phyloP scores from a whole-genome alignment of 2,329 filamentous ascomycete species.

The Kalaharituber pfeilii region DNA sequence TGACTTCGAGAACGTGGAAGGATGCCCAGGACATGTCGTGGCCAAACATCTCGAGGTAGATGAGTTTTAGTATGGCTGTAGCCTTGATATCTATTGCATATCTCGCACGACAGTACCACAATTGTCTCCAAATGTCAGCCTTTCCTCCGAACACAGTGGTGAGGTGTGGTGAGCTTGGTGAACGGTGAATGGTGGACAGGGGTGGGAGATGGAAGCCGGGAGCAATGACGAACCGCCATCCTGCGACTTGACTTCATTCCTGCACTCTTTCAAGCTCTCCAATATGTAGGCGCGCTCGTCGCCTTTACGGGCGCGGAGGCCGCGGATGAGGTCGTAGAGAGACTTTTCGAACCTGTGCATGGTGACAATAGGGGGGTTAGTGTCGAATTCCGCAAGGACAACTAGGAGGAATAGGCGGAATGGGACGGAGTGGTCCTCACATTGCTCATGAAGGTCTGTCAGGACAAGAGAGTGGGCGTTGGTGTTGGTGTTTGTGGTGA shows the following conservation, averaged over 20 bases:
- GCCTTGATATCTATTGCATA: constrained; percentile 89
- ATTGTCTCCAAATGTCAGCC: too few species aligned
- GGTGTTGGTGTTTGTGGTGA: too few species aligned
- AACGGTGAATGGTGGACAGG: neutral
- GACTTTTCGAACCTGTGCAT: constrained; percentile 97
- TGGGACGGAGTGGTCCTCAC: too few species aligned
- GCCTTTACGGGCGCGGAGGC: constrained; percentile 86
- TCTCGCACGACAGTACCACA: constrained; percentile 7
- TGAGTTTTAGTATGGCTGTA: constrained; percentile 82
- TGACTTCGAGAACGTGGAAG: constrained; percentile 96
- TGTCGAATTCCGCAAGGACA: too few species aligned
- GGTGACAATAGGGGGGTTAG: too few species aligned
- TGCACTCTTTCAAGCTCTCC: constrained; percentile 85
- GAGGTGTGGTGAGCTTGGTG: neutral
- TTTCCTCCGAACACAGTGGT: neutral
- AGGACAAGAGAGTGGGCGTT: too few species aligned
- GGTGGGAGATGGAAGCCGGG: neutral
- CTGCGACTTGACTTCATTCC: constrained; percentile 73
- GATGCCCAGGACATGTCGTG: constrained; percentile 99
- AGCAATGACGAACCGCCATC: constrained; percentile 55
- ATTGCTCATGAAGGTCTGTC: too few species aligned
- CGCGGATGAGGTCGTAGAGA: constrained; percentile 93
- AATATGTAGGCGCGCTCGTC: constrained; percentile 91
- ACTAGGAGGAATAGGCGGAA: too few species aligned
- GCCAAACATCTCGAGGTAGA: constrained; percentile 97